These are phyloP conservation scores for Geranomyces michiganensis DNA, from an alignment of 192 early-diverging fungal genomes.

Conservation along the genomic window DNA sequence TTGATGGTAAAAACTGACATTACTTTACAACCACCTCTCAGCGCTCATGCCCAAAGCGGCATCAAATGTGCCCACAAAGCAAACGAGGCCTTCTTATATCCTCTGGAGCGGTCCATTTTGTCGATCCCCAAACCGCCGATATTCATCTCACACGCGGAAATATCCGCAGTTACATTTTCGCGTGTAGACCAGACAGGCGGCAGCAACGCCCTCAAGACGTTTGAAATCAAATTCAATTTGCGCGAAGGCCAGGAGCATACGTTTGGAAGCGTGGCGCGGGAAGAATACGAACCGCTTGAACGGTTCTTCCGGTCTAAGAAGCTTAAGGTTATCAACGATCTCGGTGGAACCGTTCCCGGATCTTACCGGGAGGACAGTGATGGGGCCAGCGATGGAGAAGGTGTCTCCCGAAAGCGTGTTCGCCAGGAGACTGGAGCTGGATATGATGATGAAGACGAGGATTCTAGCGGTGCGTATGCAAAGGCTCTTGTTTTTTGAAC, in stretches of 20 bases:
- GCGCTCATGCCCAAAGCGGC: conserved; percentile 75
- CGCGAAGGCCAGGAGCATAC: conserved; percentile 74
- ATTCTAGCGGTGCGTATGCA: conserved; percentile 36
- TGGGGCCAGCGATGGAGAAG: conserved; percentile 65
- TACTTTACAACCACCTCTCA: neutral
- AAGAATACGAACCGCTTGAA: conserved; percentile 79
- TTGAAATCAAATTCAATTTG: conserved; percentile 95
- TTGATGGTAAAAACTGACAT: neutral
- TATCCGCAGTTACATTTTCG: conserved; percentile 84
- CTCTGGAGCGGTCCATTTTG: conserved; percentile 90
- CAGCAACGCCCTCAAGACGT: conserved; percentile 65
- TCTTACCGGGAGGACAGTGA: conserved; percentile 54
- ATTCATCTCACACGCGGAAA: conserved; percentile 83
- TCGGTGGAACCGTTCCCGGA: conserved; percentile 55
- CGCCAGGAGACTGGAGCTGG: conserved; percentile 10
- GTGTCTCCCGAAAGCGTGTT: conserved; percentile 2
- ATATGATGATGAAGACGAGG: conserved; percentile 42
- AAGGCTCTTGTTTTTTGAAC: too few species aligned
- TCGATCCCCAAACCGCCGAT: conserved; percentile 95
- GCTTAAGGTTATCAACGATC: conserved; percentile 72
- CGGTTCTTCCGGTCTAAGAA: conserved; percentile 81
- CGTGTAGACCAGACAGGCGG: conserved; percentile 62
- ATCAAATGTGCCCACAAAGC: conserved; percentile 97
- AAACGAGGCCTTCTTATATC: conserved; percentile 93
- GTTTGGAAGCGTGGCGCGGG: conserved; percentile 84